Evolutionary conservation across 768 basidiomycete species (phyloP).

Genomic region (Leccinum broughii): DNA sequence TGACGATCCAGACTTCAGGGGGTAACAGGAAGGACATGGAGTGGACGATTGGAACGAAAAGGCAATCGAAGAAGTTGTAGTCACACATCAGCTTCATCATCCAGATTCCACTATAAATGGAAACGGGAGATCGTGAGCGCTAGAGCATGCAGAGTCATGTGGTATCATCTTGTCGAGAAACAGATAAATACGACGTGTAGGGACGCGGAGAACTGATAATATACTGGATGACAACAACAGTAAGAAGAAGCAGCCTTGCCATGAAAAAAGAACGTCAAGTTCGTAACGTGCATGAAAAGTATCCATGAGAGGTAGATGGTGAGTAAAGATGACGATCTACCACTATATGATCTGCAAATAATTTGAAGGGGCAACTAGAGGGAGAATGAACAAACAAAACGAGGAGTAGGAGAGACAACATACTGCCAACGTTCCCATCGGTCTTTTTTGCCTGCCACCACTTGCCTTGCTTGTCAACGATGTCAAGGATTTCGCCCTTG

Average conservation of each 20-base stretch:
- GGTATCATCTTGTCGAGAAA: slow-evolving; percentile 34
- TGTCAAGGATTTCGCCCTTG: slow-evolving; percentile 91
- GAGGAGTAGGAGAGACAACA: slow-evolving; percentile 34
- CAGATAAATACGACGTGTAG: slow-evolving; percentile 29
- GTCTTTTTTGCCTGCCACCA: slow-evolving; percentile 89
- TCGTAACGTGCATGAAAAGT: slow-evolving; percentile 29
- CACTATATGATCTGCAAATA: slow-evolving; percentile 77
- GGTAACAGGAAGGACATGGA: slow-evolving; percentile 36
- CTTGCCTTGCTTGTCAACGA: slow-evolving; percentile 89
- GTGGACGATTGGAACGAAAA: not conserved
- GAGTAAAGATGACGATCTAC: slow-evolving; percentile 15
- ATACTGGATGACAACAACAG: slow-evolving; percentile 33
- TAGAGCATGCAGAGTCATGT: slow-evolving; percentile 24
- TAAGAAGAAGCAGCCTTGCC: slow-evolving; percentile 15
- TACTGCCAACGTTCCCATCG: slow-evolving; percentile 78
- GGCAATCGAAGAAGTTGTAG: not conserved
- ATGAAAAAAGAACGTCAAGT: slow-evolving; percentile 34
- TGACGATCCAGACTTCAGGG: slow-evolving; percentile 54
- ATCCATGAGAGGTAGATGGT: slow-evolving; percentile 26
- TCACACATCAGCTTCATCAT: slow-evolving; percentile 11
- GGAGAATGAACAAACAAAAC: slow-evolving; percentile 13
- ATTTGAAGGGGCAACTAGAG: slow-evolving; percentile 78
- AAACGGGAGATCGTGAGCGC: slow-evolving; percentile 5
- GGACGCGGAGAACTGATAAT: slow-evolving; percentile 28
- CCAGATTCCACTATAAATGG: not conserved